Conservation (phyloP, 2,329 filamentous ascomycete genomes). For the Fusarium nanum region DNA sequence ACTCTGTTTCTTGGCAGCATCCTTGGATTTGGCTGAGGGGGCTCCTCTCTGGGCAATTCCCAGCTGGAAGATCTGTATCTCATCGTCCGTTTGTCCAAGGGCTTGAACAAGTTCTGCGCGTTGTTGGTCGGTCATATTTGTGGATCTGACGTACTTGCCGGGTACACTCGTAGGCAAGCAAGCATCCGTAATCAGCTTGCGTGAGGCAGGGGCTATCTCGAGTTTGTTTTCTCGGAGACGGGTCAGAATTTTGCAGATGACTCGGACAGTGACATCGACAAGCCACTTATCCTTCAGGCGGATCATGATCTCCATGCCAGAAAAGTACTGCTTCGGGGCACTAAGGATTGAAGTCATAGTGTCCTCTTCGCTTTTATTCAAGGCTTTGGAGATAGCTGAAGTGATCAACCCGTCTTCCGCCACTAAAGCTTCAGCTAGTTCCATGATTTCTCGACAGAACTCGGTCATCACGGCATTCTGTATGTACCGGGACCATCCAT, state of each 20-base stretch:
- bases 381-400: constrained; percentile 66
- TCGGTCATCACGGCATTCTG: constrained; percentile 86
- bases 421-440: constrained; percentile 87
- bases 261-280: constrained; percentile 81
- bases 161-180: constrained; percentile 67
- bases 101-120: constrained; percentile 82
- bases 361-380: constrained; percentile 52
- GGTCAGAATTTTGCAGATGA: constrained; percentile 85
- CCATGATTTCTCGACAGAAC: constrained; percentile 95
- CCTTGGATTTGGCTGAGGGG: constrained; percentile 41
- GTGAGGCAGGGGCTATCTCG: constrained; percentile 71
- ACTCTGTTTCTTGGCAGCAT: constrained; percentile 65
- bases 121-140: constrained; percentile 84
- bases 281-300: constrained; percentile 89
- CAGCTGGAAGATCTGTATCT: constrained; percentile 61
- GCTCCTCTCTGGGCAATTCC: constrained; percentile 47
- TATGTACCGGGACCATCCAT: constrained; percentile 81
- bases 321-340: constrained; percentile 60
- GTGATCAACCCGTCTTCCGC: constrained; percentile 87
- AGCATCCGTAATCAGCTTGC: constrained; percentile 73
- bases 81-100: constrained; percentile 68
- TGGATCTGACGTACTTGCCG: constrained; percentile 71
- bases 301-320: constrained; percentile 87
- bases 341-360: constrained; percentile 55
- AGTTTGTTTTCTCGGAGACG: constrained; percentile 83